A percentile compares a stretch with the other conserved stretches of the same genome.
These are phyloP conservation scores for Fusarium siculi DNA, from an alignment of 2,329 filamentous ascomycete genomes.

Conservation along the genomic window DNA sequence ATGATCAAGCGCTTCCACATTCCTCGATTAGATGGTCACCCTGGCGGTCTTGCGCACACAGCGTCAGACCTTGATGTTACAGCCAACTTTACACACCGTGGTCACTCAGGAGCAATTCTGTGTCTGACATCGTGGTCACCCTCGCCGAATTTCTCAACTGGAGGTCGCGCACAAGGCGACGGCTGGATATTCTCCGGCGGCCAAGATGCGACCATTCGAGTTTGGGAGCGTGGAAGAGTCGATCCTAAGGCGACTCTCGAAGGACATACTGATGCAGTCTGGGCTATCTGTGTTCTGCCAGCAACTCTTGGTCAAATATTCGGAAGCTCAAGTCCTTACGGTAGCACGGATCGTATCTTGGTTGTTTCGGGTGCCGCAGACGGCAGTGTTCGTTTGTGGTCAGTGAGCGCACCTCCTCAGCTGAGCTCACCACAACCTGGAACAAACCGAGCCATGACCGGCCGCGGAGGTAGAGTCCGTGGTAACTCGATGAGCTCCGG, in stretches of 20 bases:
- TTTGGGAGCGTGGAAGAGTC: conserved; percentile 94
- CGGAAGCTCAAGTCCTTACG: conserved; percentile 78
- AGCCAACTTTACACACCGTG: conserved; percentile 94
- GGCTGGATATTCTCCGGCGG: conserved; percentile 99
- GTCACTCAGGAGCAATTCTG: conserved; percentile 90
- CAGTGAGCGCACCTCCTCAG: conserved; percentile 90
- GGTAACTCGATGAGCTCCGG: conserved; percentile 95
- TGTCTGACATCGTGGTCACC: conserved; percentile 88
- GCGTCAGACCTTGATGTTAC: conserved; percentile 88
- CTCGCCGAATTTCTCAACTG: conserved; percentile 87
- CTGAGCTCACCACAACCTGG: conserved; percentile 82
- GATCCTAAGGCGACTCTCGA: conserved; percentile 95
- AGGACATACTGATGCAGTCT: conserved; percentile 94
- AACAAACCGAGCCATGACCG: conserved; percentile 64
- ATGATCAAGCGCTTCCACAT: conserved; percentile 98
- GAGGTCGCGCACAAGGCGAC: conserved; percentile 87
- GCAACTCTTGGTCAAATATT: conserved; percentile 84
- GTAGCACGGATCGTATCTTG: conserved; percentile 84
- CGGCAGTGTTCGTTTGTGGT: conserved; percentile 92
- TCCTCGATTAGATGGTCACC: conserved; percentile 76
- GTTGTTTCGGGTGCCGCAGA: conserved; percentile 94
- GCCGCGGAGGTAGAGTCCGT: conserved; percentile 77
- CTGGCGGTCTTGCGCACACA: conserved; percentile 57
- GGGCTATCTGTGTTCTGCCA: conserved; percentile 93
- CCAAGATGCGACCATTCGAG: conserved; percentile 89